Base-by-base conservation (phyloP, 1,284 basidiomycete species). In the Fomitopsis schrenkii region DNA sequence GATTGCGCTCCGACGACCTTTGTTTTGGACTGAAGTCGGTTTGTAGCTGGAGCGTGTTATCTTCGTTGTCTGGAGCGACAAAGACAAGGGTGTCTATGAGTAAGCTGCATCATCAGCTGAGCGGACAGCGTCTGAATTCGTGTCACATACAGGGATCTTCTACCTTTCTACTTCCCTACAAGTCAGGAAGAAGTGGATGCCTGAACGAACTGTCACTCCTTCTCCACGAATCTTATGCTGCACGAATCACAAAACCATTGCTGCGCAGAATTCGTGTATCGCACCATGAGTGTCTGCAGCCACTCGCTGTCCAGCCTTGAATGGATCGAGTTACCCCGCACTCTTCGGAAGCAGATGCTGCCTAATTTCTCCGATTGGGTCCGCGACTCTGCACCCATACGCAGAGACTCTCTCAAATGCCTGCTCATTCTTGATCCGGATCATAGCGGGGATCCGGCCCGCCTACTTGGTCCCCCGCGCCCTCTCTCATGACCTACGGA, bases 1-100 rank as follows among this genome's bases (percentile, higher is more conserved):
- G 4, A 9, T 9, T 50, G 5, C 9, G 14, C 38, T 40, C 10
- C 28, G 6, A 33, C 30, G 10, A 50, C 30, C 48, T 15, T 3
- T 22, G 45, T n/a, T 6, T 30, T 14, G 12, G 15, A 50, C 36
- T 19, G 46, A 33, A n/a, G 33, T n/a, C 44, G 7, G 12, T 35
- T 26, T 3, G 57, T 65, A 93, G 91, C 75, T 93, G 14, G 86
- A 91, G 41, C 82, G 84, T 52, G 79, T 91, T 35, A 81, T 93
- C 19, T 93, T 94, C 65, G 85, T 88, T 9, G 86, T 91, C 35
- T 93, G 85, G 80, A 84, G 80, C 54, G 77, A 87, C 63, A 79
- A 77, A 60, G 91, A 94, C 69, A 82, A 79, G 64, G 72, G 73
- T 2, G 81, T 85, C 1, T 93, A 91, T 65, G 77, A 85, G 89